Conservation (phyloP, 2,329 filamentous ascomycete species). For the Fusarium sarcochroum region DNA sequence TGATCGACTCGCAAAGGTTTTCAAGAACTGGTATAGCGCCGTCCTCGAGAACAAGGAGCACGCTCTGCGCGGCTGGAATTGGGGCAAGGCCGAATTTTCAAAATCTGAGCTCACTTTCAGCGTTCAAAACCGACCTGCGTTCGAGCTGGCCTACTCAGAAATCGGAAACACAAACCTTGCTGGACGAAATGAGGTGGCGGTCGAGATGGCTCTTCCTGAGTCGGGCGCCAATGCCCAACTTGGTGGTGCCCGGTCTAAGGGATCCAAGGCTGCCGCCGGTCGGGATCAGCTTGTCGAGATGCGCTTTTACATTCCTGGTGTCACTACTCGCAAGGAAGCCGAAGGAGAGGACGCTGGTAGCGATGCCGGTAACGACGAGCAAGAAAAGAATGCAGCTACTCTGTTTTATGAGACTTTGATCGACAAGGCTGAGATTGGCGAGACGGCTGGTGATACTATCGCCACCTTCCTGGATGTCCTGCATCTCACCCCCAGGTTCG, state of each 20-base stretch:
- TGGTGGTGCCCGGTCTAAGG: slow-evolving; percentile 80
- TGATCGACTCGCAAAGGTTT: slow-evolving; percentile 90
- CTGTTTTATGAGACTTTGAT: slow-evolving; percentile 99
- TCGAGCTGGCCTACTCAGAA: slow-evolving; percentile 97
- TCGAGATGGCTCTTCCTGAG: slow-evolving; percentile 89
- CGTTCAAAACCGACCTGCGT: slow-evolving; percentile 95
- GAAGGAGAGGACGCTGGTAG: slow-evolving; percentile 79
- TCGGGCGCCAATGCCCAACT: slow-evolving; percentile 81
- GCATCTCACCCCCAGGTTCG: slow-evolving; percentile 91
- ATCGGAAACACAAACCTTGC: slow-evolving; percentile 98
- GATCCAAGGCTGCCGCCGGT: slow-evolving; percentile 90
- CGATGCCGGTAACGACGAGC: slow-evolving; percentile 61
- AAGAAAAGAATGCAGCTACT: slow-evolving; percentile 94
- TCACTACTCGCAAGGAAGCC: slow-evolving; percentile 80
- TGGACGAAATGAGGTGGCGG: slow-evolving; percentile 96
- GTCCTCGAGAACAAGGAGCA: slow-evolving; percentile 94
- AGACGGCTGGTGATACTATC: slow-evolving; percentile 98
- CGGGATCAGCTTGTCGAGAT: slow-evolving; percentile 97
- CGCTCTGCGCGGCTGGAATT: slow-evolving; percentile 97
- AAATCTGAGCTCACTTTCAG: slow-evolving; percentile 97
- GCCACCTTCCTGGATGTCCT: slow-evolving; percentile 97
- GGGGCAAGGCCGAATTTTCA: slow-evolving; percentile 97
- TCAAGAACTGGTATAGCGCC: slow-evolving; percentile 98
- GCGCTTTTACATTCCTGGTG: slow-evolving; percentile 98
- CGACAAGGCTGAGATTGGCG: slow-evolving; percentile 98